A percentile compares a stretch with the other conserved stretches of the same genome.
These are phyloP conservation scores for Suillus fuscotomentosus DNA, from an alignment of 768 basidiomycete genomes.

Conservation along the genomic window DNA sequence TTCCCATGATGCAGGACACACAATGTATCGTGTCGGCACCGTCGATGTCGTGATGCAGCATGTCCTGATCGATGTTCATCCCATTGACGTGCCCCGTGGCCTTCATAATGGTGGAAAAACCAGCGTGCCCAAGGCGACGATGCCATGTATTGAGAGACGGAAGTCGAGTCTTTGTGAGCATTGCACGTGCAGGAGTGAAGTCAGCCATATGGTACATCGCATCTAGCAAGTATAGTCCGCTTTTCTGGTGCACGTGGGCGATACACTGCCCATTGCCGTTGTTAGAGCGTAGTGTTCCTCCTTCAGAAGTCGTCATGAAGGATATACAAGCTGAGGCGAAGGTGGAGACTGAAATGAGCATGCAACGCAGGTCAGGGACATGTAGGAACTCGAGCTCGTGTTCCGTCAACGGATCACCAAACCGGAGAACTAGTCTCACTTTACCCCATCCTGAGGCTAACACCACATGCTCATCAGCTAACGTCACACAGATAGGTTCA, in stretches of 20 bases:
- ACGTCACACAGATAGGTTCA: not conserved
- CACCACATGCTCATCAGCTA: not conserved
- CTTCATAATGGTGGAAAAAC: too few species aligned
- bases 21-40: conserved; percentile 14
- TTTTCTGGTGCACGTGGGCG: not conserved
- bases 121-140: too few species aligned
- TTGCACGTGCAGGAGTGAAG: too few species aligned
- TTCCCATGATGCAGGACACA: conserved; percentile 35
- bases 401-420: too few species aligned
- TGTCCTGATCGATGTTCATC: too few species aligned
- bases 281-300: not conserved
- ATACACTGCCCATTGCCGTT: not conserved
- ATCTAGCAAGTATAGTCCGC: not conserved
- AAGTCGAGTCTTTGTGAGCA: too few species aligned
- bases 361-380: not conserved
- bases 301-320: not conserved
- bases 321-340: not conserved
- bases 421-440: not conserved
- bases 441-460: not conserved
- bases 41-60: not conserved
- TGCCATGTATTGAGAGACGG: too few species aligned
- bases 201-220: too few species aligned
- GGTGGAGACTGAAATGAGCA: not conserved
- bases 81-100: too few species aligned
- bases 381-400: not conserved